phyloP scores from a whole-genome alignment of 78 protist species.

The Dictyostelium capitatum region DNA sequence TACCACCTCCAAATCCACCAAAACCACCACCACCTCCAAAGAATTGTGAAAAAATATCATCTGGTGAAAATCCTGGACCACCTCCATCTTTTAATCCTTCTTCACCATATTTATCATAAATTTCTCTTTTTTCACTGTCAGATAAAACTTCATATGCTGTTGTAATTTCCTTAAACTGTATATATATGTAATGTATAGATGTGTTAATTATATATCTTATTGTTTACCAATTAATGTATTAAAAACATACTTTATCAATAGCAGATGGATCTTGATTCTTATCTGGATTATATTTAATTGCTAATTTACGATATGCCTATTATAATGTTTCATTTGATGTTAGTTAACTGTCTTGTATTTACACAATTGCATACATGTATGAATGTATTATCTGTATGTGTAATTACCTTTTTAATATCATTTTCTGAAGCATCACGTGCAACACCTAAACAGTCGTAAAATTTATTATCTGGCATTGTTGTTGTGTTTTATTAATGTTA shows the following conservation, averaged over 20 bases:
- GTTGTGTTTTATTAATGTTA: not conserved
- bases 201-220: not conserved
- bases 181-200: not conserved
- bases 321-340: no score
- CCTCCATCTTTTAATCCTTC: conserved; percentile 94
- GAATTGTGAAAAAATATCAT: conserved; percentile 88
- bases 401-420: conserved; percentile 81
- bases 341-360: conserved; percentile 74
- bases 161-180: conserved; percentile 93
- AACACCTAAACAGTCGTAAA: conserved; percentile 82
- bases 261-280: conserved; percentile 91
- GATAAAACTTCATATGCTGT: conserved; percentile 95
- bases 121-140: conserved; percentile 92
- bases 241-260: conserved; percentile 15
- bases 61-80: conserved; percentile 76
- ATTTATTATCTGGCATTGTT: conserved; percentile 52
- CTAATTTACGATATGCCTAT: conserved; percentile 92
- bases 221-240: not conserved
- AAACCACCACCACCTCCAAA: conserved; percentile 92
- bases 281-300: conserved; percentile 98
- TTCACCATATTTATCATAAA: conserved; percentile 96
- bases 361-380: no score
- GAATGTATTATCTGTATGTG: not conserved
- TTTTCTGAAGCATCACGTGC: conserved; percentile 76
- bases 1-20: conserved; percentile 87